Evolutionary conservation across 1,284 basidiomycete species (phyloP).

Genomic region (Tranzscheliella williamsii): DNA sequence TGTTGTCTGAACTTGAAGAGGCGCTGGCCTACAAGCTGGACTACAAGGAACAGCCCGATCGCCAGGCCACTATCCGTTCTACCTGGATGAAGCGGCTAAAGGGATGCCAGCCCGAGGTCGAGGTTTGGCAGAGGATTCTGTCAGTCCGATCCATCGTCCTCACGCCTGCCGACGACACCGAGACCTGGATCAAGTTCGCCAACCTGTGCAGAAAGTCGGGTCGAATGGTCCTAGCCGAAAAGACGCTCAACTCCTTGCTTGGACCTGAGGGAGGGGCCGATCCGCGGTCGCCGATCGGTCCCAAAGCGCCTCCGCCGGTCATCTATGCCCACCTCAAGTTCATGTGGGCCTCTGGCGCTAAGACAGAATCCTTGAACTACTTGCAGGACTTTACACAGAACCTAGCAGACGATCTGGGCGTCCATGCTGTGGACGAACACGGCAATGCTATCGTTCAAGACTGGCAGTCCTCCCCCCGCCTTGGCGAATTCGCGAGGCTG

Average conservation of each 20-base stretch:
- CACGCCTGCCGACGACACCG: slow-evolving; percentile 88
- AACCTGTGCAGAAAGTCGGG: slow-evolving; percentile 84
- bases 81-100: slow-evolving; percentile 70
- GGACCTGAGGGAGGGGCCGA: slow-evolving; percentile 52
- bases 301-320: slow-evolving; percentile 78
- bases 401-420: slow-evolving; percentile 73
- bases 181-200: slow-evolving; percentile 96
- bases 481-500: slow-evolving; percentile 77
- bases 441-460: slow-evolving; percentile 49
- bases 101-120: slow-evolving; percentile 96
- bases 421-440: slow-evolving; percentile 61
- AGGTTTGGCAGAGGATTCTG: slow-evolving; percentile 97
- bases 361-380: slow-evolving; percentile 80
- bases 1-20: slow-evolving; percentile 97
- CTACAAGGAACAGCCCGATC: slow-evolving; percentile 76
- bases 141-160: slow-evolving; percentile 94
- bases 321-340: slow-evolving; percentile 97
- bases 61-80: slow-evolving; percentile 62
- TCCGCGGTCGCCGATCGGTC: slow-evolving; percentile 42
- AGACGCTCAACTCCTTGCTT: slow-evolving; percentile 76
- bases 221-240: slow-evolving; percentile 86
- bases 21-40: slow-evolving; percentile 87
- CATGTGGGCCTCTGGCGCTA: slow-evolving; percentile 87
- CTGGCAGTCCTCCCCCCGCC: slow-evolving; percentile 50
- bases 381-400: slow-evolving; percentile 80